Conservation (phyloP, 2,329 filamentous ascomycete species). For the Microthyrium microscopicum region DNA sequence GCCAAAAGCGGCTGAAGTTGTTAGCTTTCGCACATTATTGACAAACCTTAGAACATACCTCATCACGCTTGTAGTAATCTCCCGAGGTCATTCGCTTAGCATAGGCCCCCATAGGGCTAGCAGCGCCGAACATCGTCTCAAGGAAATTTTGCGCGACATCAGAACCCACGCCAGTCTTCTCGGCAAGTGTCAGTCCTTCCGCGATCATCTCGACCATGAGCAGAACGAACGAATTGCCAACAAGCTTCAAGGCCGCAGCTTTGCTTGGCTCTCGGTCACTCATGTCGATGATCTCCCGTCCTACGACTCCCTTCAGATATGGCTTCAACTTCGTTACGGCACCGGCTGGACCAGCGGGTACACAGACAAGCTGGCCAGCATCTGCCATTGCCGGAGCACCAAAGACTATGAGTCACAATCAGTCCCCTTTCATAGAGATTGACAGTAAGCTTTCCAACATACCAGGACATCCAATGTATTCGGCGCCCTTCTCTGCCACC, state of each 20-base stretch:
- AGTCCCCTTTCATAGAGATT: constrained; percentile 8
- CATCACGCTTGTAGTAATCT: constrained; percentile 59
- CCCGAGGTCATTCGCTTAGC: constrained; percentile 56
- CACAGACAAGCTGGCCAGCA: constrained; percentile 51
- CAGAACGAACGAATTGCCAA: constrained; percentile 75
- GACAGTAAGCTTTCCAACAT: neutral
- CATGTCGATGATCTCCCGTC: constrained; percentile 53
- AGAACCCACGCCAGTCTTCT: constrained; percentile 61
- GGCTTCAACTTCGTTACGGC: constrained; percentile 49
- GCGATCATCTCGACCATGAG: constrained; percentile 68
- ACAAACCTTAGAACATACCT: constrained; percentile 19
- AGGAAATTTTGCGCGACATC: constrained; percentile 56
- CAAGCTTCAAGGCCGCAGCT: constrained; percentile 58
- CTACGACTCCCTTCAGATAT: constrained; percentile 57
- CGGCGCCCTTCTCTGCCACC: constrained; percentile 42
- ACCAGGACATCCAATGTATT: constrained; percentile 54
- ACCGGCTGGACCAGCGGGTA: constrained; percentile 48
- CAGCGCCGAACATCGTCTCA: constrained; percentile 55
- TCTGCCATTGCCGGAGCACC: constrained; percentile 57
- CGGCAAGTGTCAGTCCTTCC: constrained; percentile 62
- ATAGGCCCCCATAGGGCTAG: constrained; percentile 60
- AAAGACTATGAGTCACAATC: constrained; percentile 40
- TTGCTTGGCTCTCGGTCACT: constrained; percentile 49
- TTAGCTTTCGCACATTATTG: neutral
- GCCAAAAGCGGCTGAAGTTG: constrained; percentile 55